Conservation (phyloP, 2,329 filamentous ascomycete genomes). For the Trichoderma aggressivum region DNA sequence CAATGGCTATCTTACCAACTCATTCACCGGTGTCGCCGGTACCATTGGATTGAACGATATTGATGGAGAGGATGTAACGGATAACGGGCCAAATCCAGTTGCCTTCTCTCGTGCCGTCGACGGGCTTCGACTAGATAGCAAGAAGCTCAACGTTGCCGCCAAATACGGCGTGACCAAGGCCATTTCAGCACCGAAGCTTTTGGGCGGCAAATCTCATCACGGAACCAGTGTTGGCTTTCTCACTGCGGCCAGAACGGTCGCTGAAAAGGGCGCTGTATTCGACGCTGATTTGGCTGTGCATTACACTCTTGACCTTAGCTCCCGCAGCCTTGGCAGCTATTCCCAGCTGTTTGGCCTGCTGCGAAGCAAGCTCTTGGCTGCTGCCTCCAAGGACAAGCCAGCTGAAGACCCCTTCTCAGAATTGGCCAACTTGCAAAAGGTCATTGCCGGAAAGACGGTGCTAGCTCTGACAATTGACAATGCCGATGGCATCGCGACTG, state of each 20-base stretch:
- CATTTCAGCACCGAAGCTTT: conserved; percentile 53
- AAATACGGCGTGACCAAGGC: conserved; percentile 57
- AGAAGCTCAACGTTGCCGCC: conserved; percentile 52
- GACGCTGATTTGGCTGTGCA: conserved; percentile 53
- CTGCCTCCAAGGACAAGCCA: conserved; percentile 38
- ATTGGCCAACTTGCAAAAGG: conserved; percentile 48
- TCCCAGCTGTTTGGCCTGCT: conserved; percentile 53
- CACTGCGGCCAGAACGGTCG: conserved; percentile 45
- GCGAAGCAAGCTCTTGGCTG: conserved; percentile 52
- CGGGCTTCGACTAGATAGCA: conserved; percentile 52
- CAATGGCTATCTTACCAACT: conserved; percentile 58
- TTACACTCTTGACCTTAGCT: conserved; percentile 50
- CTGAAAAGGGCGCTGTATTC: conserved; percentile 51
- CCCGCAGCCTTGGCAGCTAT: conserved; percentile 45
- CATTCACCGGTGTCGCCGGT: conserved; percentile 60
- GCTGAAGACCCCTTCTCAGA: conserved; percentile 45
- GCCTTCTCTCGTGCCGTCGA: conserved; percentile 58
- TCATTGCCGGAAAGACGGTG: conserved; percentile 51
- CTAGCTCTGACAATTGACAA: conserved; percentile 59
- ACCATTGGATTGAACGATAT: conserved; percentile 62
- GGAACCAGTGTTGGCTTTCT: conserved; percentile 59
- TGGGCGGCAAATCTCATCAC: conserved; percentile 42
- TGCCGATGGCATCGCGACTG: conserved; percentile 59
- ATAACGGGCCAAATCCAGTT: conserved; percentile 46
- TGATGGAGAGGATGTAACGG: conserved; percentile 51